Evolutionary conservation across 2,329 filamentous ascomycete genomes (phyloP).

Genomic region (Shiraia bambusicola): DNA sequence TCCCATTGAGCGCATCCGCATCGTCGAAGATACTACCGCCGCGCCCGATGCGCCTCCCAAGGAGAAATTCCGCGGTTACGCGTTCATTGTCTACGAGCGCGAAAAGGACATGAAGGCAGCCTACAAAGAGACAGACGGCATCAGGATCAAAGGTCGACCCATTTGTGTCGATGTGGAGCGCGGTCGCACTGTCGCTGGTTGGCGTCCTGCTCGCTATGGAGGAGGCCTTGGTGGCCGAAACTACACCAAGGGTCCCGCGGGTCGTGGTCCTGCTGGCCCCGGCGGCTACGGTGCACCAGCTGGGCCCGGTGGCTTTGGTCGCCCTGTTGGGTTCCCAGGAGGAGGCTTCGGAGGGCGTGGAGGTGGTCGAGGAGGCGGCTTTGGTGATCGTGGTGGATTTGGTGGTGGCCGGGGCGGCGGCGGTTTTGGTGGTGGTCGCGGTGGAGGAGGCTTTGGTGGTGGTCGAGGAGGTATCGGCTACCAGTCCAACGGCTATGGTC

Average conservation of each 20-base stretch:
- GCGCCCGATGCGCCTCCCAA: constrained; percentile 58
- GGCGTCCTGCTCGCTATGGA: constrained; percentile 88
- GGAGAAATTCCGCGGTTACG: constrained; percentile 83
- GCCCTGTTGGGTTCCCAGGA: constrained; percentile 55
- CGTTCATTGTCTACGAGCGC: constrained; percentile 93
- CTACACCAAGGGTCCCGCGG: constrained; percentile 79
- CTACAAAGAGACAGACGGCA: constrained; percentile 82
- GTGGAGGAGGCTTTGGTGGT: constrained; percentile 34
- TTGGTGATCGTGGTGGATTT: constrained; percentile 47
- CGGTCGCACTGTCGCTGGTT: constrained; percentile 88
- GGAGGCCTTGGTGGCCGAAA: constrained; percentile 89
- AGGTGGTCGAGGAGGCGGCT: constrained; percentile 49
- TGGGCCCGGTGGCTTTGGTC: constrained; percentile 55
- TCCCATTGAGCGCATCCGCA: constrained; percentile 90
- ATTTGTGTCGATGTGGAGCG: constrained; percentile 96
- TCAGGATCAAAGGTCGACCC: constrained; percentile 87
- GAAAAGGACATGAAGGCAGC: constrained; percentile 99
- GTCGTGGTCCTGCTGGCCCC: constrained; percentile 70
- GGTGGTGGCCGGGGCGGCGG: constrained; percentile 39
- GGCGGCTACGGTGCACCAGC: constrained; percentile 58
- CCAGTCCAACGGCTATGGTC: constrained; percentile 45
- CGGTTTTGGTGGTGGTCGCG: constrained; percentile 53
- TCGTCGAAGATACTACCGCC: constrained; percentile 76
- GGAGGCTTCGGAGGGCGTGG: constrained; percentile 52
- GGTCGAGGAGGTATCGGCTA: constrained; percentile 51